These are phyloP conservation scores for Aspergillus sp. DNA, from an alignment of 2,329 filamentous ascomycete genomes.

Conservation along the genomic window DNA sequence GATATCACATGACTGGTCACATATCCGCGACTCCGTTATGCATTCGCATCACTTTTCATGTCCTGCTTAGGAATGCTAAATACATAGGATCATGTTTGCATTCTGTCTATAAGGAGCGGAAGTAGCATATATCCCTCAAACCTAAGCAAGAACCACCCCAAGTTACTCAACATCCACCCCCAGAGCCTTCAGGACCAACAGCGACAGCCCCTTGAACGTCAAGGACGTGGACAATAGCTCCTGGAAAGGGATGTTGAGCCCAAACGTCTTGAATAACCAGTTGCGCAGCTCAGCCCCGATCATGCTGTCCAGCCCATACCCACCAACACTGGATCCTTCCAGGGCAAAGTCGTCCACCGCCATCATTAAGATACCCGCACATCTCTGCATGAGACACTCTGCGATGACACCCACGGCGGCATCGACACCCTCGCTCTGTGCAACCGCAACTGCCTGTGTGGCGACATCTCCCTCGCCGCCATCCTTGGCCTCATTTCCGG, in stretches of 20 bases:
- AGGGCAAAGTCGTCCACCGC: neutral
- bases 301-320: conserved; percentile 44
- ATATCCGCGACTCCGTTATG: no score
- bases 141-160: no score
- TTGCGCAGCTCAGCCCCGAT: conserved; percentile 41
- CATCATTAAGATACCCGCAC: conserved; percentile 1
- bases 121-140: no score
- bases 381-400: neutral
- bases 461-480: neutral
- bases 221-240: neutral
- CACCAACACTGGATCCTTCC: conserved; percentile 13
- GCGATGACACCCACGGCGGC: neutral
- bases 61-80: no score
- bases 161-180: no score
- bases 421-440: neutral
- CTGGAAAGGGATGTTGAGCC: conserved; percentile 34
- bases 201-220: conserved; percentile 1
- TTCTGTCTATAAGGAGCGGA: no score
- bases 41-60: no score
- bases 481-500: neutral
- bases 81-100: no score
- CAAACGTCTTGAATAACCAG: conserved; percentile 34
- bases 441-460: neutral
- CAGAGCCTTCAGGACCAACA: no score
- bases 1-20: no score